Percentiles rank a stretch among this genome's conserved stretches.
Evolutionary conservation across 306 rosid species (phyloP).

Genomic region (Trifolium subterraneum): DNA sequence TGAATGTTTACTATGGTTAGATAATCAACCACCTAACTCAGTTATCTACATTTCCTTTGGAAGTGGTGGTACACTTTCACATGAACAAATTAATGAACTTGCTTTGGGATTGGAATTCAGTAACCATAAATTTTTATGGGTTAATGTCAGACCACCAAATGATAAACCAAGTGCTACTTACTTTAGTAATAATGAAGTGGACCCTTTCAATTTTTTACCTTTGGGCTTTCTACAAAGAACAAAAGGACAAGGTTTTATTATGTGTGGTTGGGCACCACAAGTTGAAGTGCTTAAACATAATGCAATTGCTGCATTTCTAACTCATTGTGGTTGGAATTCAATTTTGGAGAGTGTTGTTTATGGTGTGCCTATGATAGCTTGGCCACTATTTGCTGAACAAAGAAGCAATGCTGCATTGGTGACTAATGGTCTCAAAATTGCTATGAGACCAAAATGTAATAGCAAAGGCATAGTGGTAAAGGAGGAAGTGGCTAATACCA

Average conservation of each 20-base stretch:
- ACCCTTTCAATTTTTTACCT: constrained; percentile 43
- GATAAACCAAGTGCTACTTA: constrained; percentile 41
- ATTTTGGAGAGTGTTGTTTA: constrained; percentile 42
- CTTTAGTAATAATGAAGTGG: constrained; percentile 1
- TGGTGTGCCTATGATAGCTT: constrained; percentile 49
- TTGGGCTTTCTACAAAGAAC: constrained; percentile 45
- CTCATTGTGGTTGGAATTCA: constrained; percentile 60
- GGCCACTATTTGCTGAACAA: constrained; percentile 59
- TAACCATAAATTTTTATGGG: constrained; percentile 44
- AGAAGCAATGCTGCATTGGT: constrained; percentile 43
- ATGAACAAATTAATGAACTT: constrained; percentile 44
- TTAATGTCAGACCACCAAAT: constrained; percentile 44
- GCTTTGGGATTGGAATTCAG: constrained; percentile 54
- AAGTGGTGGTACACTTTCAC: constrained; percentile 54
- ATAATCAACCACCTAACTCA: constrained; percentile 37
- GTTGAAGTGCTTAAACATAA: constrained; percentile 44
- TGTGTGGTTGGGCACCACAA: constrained; percentile 50
- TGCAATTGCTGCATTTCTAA: constrained; percentile 40
- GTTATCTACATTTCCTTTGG: constrained; percentile 52
- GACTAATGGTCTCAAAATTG: constrained; percentile 43
- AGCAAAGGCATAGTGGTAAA: constrained; percentile 36
- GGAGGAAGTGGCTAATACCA: constrained; percentile 42
- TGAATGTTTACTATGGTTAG: constrained; percentile 48
- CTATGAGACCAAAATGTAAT: constrained; percentile 34
- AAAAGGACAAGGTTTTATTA: constrained; percentile 38